A percentile compares a stretch with the other conserved stretches of the same genome.
Evolutionary conservation across 495 filamentous ascomycete genomes (phyloP).

Genomic region (Tuber calosporum): DNA sequence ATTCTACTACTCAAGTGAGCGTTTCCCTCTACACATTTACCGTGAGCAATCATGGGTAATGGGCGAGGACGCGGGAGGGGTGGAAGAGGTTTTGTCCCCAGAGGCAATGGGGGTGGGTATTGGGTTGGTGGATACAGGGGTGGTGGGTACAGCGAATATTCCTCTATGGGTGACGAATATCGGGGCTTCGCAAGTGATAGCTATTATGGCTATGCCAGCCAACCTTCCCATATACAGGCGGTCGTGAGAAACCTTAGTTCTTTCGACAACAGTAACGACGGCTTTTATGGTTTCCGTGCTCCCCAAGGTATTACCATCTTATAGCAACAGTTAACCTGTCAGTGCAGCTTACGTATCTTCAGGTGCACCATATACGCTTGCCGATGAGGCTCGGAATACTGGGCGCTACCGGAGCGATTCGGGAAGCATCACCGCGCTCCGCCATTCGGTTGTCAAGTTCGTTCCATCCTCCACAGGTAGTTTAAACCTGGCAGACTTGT

Average conservation of each 20-base stretch:
- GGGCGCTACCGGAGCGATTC: conserved; percentile 51
- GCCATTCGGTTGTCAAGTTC: conserved; percentile 60
- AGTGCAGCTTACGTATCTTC: background rate
- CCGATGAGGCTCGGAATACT: conserved; percentile 70
- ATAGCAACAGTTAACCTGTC: background rate
- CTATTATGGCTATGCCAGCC: background rate
- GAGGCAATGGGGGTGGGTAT: background rate
- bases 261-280: background rate
- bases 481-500: conserved; percentile 46
- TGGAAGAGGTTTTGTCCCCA: background rate
- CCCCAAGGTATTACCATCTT: background rate
- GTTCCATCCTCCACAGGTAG: conserved; percentile 57
- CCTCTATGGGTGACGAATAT: background rate
- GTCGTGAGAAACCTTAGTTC: background rate
- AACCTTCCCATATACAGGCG: background rate
- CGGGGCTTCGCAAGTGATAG: background rate
- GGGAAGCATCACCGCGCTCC: conserved; percentile 42
- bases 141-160: background rate
- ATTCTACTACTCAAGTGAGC: background rate
- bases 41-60: background rate
- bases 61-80: background rate
- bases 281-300: background rate
- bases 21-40: background rate
- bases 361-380: conserved; percentile 9
- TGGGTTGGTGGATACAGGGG: background rate